These are phyloP conservation scores for Clitoria ternatea DNA, from an alignment of 306 rosid species.

Conservation along the genomic window DNA sequence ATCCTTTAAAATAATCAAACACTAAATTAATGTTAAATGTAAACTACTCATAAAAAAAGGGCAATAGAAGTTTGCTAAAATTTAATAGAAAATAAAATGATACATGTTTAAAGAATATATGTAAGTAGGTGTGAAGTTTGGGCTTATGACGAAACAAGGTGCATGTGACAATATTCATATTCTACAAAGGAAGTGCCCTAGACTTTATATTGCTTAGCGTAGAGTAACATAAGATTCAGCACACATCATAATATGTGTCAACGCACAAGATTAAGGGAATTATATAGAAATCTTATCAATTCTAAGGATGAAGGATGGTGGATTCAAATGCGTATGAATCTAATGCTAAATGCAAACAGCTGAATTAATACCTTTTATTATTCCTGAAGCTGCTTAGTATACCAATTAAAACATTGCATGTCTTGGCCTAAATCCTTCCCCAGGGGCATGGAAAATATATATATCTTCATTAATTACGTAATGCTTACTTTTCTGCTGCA, in stretches of 20 bases:
- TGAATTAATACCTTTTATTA: no score
- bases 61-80: no score
- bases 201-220: background rate
- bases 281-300: background rate
- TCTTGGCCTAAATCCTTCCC: background rate
- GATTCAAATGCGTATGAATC: constrained; percentile 29
- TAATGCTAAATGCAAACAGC: constrained; percentile 14
- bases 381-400: constrained; percentile 14
- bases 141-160: no score
- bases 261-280: background rate
- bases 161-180: no score
- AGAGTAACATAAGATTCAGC: constrained; percentile 1
- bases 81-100: no score
- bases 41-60: no score
- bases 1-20: no score
- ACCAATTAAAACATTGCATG: background rate
- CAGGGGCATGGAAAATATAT: background rate
- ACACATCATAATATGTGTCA: background rate
- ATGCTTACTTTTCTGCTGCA: background rate
- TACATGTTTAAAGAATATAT: background rate
- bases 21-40: no score
- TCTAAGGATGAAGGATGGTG: background rate
- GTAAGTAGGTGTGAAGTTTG: background rate
- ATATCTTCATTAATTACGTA: background rate
- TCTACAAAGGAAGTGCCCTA: background rate